Conservation (phyloP, 192 early-diverging fungal species). For the Spizellomyces sp. region DNA sequence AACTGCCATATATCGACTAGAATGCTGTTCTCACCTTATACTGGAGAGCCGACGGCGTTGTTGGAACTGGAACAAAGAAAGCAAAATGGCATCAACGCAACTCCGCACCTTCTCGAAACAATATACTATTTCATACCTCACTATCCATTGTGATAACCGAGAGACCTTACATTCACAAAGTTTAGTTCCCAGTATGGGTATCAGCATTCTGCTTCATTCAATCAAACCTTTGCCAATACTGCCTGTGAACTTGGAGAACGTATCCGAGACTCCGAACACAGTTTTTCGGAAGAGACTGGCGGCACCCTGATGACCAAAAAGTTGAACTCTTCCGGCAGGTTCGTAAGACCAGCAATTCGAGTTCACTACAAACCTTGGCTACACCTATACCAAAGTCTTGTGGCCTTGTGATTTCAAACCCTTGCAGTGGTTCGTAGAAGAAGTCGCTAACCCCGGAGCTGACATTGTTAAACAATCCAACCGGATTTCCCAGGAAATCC, state of each 20-base stretch:
- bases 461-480: constrained; percentile 94
- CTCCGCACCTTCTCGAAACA: not conserved
- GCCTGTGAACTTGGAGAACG: constrained; percentile 93
- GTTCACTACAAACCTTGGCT: constrained; percentile 65
- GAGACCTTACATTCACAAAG: constrained; percentile 47
- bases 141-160: constrained; percentile 94
- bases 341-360: not conserved
- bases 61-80: constrained; percentile 61
- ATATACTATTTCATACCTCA: constrained; percentile 29
- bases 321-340: constrained; percentile 5
- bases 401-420: constrained; percentile 91
- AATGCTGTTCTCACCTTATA: constrained; percentile 36
- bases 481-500: constrained; percentile 96
- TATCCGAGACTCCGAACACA: constrained; percentile 94
- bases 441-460: constrained; percentile 93
- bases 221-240: constrained; percentile 85
- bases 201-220: not conserved
- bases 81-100: too few species aligned
- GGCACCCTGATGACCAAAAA: constrained; percentile 54
- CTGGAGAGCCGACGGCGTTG: constrained; percentile 76
- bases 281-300: constrained; percentile 86
- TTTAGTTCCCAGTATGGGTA: not conserved
- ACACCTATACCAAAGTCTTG: constrained; percentile 93
- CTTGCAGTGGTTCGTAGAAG: constrained; percentile 98
- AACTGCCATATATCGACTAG: too few species aligned